Conservation (phyloP, 1,284 basidiomycete genomes). For the Austroboletus novae-zelandiae region DNA sequence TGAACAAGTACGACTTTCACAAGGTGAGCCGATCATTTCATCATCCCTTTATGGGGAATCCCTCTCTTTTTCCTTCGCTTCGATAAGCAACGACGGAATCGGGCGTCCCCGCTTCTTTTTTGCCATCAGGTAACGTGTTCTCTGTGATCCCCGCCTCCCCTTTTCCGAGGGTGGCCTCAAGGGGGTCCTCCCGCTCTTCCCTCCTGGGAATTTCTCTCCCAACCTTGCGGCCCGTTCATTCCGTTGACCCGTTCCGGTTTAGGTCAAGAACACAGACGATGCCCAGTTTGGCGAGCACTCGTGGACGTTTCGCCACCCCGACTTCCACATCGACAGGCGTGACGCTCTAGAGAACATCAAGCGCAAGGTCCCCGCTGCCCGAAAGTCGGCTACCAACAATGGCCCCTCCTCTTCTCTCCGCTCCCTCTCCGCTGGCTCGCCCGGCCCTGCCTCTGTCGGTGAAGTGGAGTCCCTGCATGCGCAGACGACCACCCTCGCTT, state of each 20-base stretch:
- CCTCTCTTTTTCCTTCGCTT: slow-evolving; percentile 5
- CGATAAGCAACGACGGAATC: slow-evolving; percentile 11
- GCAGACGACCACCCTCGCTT: slow-evolving; percentile 23
- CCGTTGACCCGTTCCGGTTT: slow-evolving; percentile 6
- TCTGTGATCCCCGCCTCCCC: slow-evolving; percentile 10
- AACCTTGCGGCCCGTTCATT: slow-evolving; percentile 1
- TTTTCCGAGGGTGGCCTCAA: slow-evolving; percentile 12
- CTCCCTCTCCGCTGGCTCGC: slow-evolving; percentile 28
- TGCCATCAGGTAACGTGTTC: neutral
- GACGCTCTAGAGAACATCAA: slow-evolving; percentile 92
- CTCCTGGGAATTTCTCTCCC: neutral
- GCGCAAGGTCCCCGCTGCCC: slow-evolving; percentile 81
- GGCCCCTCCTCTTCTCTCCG: slow-evolving; percentile 36
- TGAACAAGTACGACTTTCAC: slow-evolving; percentile 99
- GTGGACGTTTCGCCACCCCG: slow-evolving; percentile 96
- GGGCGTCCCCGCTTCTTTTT: slow-evolving; percentile 11
- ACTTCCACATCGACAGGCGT: slow-evolving; percentile 85
- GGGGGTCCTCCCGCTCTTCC: slow-evolving; percentile 1
- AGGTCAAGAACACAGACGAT: slow-evolving; percentile 81
- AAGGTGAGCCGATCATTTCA: slow-evolving; percentile 54
- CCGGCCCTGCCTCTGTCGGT: slow-evolving; percentile 15
- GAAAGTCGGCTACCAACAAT: slow-evolving; percentile 42
- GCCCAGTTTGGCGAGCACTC: slow-evolving; percentile 78
- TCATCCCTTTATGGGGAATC: neutral
- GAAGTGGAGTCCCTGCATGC: slow-evolving; percentile 31